Percentiles rank a stretch among this genome's conserved stretches.
Evolutionary conservation across 345 rosid species (phyloP).

Genomic region (Citrus australasica): DNA sequence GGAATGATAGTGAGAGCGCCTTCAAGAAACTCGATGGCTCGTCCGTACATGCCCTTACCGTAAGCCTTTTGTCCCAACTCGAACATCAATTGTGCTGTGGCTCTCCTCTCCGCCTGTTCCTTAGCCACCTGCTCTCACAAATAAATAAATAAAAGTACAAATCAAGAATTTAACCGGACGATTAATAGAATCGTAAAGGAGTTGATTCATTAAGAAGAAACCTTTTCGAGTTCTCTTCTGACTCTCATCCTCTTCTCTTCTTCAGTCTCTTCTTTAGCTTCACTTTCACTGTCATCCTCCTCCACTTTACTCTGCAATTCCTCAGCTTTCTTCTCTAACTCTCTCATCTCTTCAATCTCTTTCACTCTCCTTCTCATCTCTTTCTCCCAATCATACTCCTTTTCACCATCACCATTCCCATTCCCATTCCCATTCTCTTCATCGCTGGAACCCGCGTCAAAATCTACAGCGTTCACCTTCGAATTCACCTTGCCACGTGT

Average conservation of each 20-base stretch:
- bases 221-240: conserved; percentile 86
- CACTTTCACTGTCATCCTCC: conserved; percentile 39
- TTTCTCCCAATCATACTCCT: conserved; percentile 57
- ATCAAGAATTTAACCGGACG: too few species aligned
- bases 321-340: conserved; percentile 86
- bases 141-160: not conserved
- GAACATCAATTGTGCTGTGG: conserved; percentile 86
- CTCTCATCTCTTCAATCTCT: conserved; percentile 81
- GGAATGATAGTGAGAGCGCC: conserved; percentile 91
- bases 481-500: conserved; percentile 65
- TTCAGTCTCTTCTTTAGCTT: conserved; percentile 60
- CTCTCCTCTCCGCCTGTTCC: conserved; percentile 92
- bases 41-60: conserved; percentile 87
- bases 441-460: conserved; percentile 52
- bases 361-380: conserved; percentile 72
- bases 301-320: conserved; percentile 62
- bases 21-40: conserved; percentile 89
- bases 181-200: not conserved
- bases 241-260: conserved; percentile 85
- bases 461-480: conserved; percentile 70
- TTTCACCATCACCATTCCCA: conserved; percentile 46
- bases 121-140: conserved; percentile 65
- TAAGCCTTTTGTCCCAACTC: conserved; percentile 94
- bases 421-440: conserved; percentile 50
- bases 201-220: conserved; percentile 1